Percentiles rank a stretch among this genome's conserved stretches.
These are phyloP conservation scores for Tympanopsis confertula DNA, from an alignment of 2,329 filamentous ascomycete species.

Conservation along the genomic window DNA sequence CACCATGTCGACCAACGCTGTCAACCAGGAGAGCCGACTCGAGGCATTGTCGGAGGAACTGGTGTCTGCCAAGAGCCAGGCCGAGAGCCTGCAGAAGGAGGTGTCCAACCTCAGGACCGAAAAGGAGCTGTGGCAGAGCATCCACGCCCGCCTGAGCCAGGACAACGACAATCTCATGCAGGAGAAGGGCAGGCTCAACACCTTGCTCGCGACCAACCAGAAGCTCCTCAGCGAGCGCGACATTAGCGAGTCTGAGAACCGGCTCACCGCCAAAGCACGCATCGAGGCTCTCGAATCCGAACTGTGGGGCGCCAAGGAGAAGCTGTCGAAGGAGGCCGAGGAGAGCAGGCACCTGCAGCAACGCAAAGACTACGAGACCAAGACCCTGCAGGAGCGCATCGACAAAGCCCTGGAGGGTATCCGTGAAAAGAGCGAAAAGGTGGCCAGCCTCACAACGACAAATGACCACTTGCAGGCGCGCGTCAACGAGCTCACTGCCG, in stretches of 20 bases:
- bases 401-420: constrained; percentile 79
- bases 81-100: constrained; percentile 82
- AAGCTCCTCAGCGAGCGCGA: constrained; percentile 87
- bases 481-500: constrained; percentile 78
- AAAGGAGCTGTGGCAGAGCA: constrained; percentile 87
- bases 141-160: constrained; percentile 75
- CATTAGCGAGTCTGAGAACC: constrained; percentile 67
- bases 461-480: constrained; percentile 80
- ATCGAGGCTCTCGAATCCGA: constrained; percentile 73
- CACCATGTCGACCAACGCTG: constrained; percentile 66
- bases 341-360: constrained; percentile 73
- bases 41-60: constrained; percentile 90
- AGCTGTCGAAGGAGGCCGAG: constrained; percentile 70
- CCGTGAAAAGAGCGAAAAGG: constrained; percentile 71
- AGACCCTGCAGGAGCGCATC: constrained; percentile 80
- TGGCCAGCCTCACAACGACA: constrained; percentile 74
- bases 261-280: constrained; percentile 66
- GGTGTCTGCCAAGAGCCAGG: constrained; percentile 68
- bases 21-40: constrained; percentile 78
- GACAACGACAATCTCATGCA: constrained; percentile 78
- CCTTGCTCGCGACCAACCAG: constrained; percentile 72
- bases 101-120: constrained; percentile 88
- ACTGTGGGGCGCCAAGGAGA: constrained; percentile 66
- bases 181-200: constrained; percentile 75
- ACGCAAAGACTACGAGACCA: constrained; percentile 80